Percentiles rank a stretch among this genome's conserved stretches.
phyloP scores from a whole-genome alignment of 306 rosid genomes.

The Echinosophora koreensis region DNA sequence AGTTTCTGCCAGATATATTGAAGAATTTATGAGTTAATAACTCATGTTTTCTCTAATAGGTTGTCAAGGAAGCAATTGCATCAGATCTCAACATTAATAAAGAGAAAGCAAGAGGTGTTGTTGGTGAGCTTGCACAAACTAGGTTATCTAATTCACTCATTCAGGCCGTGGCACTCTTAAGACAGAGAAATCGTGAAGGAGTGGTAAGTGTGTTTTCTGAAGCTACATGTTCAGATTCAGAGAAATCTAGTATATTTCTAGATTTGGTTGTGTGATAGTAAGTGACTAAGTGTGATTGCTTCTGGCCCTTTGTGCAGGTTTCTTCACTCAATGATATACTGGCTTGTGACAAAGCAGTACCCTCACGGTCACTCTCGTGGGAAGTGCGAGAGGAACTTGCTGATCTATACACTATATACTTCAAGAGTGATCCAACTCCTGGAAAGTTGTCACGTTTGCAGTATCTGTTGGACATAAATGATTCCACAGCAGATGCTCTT shows the following conservation, averaged over 20 bases:
- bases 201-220: constrained; percentile 66
- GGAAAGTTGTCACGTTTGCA: constrained; percentile 85
- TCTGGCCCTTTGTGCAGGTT: constrained; percentile 18
- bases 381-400: constrained; percentile 75
- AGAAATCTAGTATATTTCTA: neutral
- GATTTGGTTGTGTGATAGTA: constrained; percentile 23
- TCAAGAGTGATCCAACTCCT: constrained; percentile 72
- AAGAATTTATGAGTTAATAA: constrained; percentile 91
- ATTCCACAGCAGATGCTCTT: constrained; percentile 74
- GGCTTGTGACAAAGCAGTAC: constrained; percentile 44
- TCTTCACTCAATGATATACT: constrained; percentile 30
- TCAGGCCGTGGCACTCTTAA: constrained; percentile 87
- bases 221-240: constrained; percentile 7
- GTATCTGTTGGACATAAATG: constrained; percentile 84
- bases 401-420: constrained; percentile 76
- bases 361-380: constrained; percentile 28
- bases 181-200: constrained; percentile 84
- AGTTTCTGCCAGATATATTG: constrained; percentile 45
- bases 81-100: constrained; percentile 83
- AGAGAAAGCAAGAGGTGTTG: constrained; percentile 74
- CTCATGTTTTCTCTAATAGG: too few relatives aligned
- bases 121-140: constrained; percentile 75
- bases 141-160: constrained; percentile 85
- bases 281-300: constrained; percentile 45
- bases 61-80: constrained; percentile 95